Percentiles rank a stretch among this genome's conserved stretches.
Evolutionary conservation across 2,329 filamentous ascomycete genomes (phyloP).

Genomic region (Botrytis deweyae): DNA sequence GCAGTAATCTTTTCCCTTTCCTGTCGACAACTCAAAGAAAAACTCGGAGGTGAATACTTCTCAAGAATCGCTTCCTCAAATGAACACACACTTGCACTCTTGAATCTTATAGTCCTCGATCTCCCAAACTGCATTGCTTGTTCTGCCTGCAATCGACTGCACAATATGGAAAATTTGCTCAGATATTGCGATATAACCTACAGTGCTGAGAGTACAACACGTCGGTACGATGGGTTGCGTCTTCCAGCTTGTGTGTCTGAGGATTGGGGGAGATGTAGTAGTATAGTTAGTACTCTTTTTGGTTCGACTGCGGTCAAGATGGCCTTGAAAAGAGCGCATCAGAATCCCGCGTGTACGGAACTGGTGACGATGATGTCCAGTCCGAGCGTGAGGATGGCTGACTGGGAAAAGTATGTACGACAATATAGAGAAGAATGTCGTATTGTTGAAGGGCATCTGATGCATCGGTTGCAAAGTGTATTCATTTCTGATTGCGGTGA

Average conservation of each 20-base stretch:
- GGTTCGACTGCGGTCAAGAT: background rate
- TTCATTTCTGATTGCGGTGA: background rate
- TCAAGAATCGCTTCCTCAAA: background rate
- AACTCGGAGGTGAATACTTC: background rate
- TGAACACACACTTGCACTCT: background rate
- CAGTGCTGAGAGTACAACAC: background rate
- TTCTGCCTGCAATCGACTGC: background rate
- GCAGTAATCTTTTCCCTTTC: background rate
- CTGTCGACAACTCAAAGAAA: background rate
- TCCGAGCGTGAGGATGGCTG: background rate
- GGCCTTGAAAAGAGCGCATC: background rate
- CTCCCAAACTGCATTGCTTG: background rate
- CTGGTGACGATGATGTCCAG: background rate
- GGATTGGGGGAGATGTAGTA: background rate
- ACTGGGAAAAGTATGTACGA: background rate
- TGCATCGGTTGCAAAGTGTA: background rate
- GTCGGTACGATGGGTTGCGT: background rate
- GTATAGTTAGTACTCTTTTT: background rate
- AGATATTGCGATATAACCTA: background rate
- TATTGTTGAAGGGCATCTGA: background rate
- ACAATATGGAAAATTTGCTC: background rate
- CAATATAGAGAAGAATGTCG: background rate
- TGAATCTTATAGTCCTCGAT: background rate
- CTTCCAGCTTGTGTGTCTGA: background rate
- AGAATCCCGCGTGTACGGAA: background rate